Base-by-base conservation (phyloP, 495 filamentous ascomycete species). In the Xylaria intraflava region DNA sequence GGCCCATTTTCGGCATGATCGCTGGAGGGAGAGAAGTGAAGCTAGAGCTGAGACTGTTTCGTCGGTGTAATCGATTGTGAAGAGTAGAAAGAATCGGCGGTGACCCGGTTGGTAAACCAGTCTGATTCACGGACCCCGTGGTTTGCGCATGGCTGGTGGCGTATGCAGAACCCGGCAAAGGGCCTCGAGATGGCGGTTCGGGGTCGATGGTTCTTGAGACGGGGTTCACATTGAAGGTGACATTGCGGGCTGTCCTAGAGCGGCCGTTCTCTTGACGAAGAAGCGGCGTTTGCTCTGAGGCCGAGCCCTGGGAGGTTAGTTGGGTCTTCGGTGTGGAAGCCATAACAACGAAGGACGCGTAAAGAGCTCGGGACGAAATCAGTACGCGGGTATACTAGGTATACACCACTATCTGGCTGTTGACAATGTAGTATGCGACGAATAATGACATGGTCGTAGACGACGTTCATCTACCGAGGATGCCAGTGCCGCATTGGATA, bases 1-100 rank as follows among this genome's bases (percentile, higher is more conserved):
- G 90, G 3, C 93, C 93, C 48, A 96, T 91, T 72, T 98, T 98
- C 9, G 84, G 73, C 6, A 78, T 71, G 3, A 74, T 56, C 7
- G 69, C 68, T 1, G 71, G 72, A 1, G 76, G 65, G 8, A 74
- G 69, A 19, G 76, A 69, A 6, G 83, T 78, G 53, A 88, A 80
- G 31, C 72, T 58, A 24, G 63, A 47, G 26, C 87, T 85, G 63
- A 88, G 83, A 68, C 88, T 92, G 61, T 95, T 90, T 46, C 90
- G 80, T 60, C 90, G 77, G 20, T 88, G 85, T 41, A 96, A 83
- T 68, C 88, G 93, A 77, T 75, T 89, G 66, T 95, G 95, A 59
- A 96, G 70, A 2, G 86, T 79, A 1, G 90, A 89, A 16, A 95
- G 80, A 74, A 88, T 84, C 20, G 83, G 85, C 61, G 79, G 84